Conservation (phyloP, 352 stramenopile genomes). For the Phytophthora nicotianae region DNA sequence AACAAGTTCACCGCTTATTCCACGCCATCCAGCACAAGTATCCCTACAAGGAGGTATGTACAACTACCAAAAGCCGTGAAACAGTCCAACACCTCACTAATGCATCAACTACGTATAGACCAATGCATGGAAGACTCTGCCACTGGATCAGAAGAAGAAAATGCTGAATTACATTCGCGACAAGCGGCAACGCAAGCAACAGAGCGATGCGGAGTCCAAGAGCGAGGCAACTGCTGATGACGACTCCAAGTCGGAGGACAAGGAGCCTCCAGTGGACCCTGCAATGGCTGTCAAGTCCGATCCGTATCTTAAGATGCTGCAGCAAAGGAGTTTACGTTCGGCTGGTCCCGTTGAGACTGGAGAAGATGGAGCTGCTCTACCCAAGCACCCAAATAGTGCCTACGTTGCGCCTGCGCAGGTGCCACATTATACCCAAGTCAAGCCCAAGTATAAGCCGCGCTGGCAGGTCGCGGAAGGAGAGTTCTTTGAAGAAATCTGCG, state of each 20-base stretch:
- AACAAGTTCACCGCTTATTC: conserved; percentile 86
- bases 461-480: conserved; percentile 79
- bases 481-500: conserved; percentile 69
- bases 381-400: conserved; percentile 59
- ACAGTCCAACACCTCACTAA: neutral
- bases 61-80: neutral
- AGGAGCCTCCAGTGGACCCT: conserved; percentile 16
- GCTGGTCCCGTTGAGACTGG: neutral
- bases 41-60: conserved; percentile 75
- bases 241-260: conserved; percentile 14
- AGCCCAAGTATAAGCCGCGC: conserved; percentile 48
- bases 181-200: conserved; percentile 45
- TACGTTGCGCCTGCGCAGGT: conserved; percentile 61
- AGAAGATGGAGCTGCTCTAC: conserved; percentile 5
- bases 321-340: conserved; percentile 62
- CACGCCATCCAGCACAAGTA: conserved; percentile 85
- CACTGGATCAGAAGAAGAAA: conserved; percentile 77
- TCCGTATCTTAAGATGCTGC: conserved; percentile 82
- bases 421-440: conserved; percentile 47
- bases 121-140: conserved; percentile 72
- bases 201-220: conserved; percentile 8
- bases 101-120: conserved; percentile 43
- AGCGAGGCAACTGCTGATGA: conserved; percentile 3
- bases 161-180: conserved; percentile 87
- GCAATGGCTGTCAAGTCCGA: conserved; percentile 51